A percentile compares a stretch with the other conserved stretches of the same genome.
phyloP scores from a whole-genome alignment of 1,139 yeast genomes.

The Pichia inconspicua region DNA sequence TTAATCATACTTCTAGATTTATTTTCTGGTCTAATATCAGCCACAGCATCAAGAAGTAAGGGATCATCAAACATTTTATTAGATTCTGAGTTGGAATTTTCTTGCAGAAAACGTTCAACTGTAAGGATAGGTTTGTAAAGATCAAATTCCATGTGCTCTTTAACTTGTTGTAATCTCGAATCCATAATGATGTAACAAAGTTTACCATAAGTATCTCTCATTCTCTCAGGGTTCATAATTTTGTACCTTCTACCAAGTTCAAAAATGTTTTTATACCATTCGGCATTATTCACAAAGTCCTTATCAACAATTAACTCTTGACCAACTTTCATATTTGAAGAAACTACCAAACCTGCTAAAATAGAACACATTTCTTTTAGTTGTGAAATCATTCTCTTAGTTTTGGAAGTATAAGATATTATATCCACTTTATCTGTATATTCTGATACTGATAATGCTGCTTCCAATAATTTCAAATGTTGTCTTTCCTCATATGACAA shows the following conservation, averaged over 20 bases:
- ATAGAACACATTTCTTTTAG: conserved; percentile 67
- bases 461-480: conserved; percentile 49
- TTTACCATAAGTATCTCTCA: conserved; percentile 69
- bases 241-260: conserved; percentile 73
- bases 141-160: conserved; percentile 62
- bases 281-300: conserved; percentile 56
- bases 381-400: conserved; percentile 61
- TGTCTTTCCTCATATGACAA: conserved; percentile 60
- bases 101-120: conserved; percentile 39
- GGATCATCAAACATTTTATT: conserved; percentile 45
- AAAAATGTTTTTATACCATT: conserved; percentile 59
- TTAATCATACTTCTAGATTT: conserved; percentile 45
- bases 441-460: conserved; percentile 66
- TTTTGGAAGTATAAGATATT: conserved; percentile 50
- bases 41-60: conserved; percentile 50
- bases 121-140: conserved; percentile 62
- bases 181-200: conserved; percentile 77
- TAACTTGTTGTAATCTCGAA: conserved; percentile 60
- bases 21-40: conserved; percentile 52
- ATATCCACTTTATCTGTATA: conserved; percentile 71
- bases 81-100: conserved; percentile 29
- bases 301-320: conserved; percentile 52
- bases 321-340: conserved; percentile 62
- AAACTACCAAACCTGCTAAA: conserved; percentile 64
- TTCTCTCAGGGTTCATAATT: conserved; percentile 70